Percentiles rank a stretch among this genome's conserved stretches.
phyloP scores from a whole-genome alignment of 2,329 filamentous ascomycete genomes.

The Botrytis aclada region DNA sequence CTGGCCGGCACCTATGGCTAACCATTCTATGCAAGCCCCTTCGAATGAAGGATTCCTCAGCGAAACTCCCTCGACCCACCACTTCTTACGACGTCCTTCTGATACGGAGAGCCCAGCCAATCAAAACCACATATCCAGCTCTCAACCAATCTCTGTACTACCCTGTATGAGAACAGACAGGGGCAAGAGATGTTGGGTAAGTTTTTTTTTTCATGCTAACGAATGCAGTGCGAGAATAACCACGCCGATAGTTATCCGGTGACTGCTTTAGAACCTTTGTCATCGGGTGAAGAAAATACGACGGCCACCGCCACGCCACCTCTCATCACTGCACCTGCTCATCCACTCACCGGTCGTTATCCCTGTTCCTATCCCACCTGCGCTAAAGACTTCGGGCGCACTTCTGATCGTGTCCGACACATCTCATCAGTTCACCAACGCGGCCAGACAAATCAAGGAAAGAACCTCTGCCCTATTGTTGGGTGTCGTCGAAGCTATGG shows the following conservation, averaged over 20 bases:
- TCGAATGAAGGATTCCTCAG: no score
- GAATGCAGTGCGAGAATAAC: no score
- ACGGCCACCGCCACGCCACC: not conserved
- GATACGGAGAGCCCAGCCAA: not conserved
- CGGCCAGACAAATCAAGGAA: not conserved
- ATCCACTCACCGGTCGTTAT: slow-evolving; percentile 1
- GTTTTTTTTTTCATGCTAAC: not conserved
- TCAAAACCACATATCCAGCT: not conserved
- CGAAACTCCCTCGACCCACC: not conserved
- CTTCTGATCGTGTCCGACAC: not conserved
- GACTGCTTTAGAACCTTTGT: no score
- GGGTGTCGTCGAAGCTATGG: slow-evolving; percentile 6
- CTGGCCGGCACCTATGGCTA: not conserved
- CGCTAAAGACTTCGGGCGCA: not conserved
- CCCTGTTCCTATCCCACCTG: not conserved
- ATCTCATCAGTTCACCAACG: slow-evolving; percentile 4
- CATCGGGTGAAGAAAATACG: not conserved
- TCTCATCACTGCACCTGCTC: not conserved
- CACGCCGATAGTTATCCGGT: no score
- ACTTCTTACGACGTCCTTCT: not conserved
- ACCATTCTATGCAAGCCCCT: not conserved
- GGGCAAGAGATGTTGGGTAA: not conserved
- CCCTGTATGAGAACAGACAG: not conserved
- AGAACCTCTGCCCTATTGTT: not conserved
- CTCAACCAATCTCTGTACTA: not conserved